These are phyloP conservation scores for Polyporus arcularius DNA, from an alignment of 768 basidiomycete genomes.

Conservation along the genomic window DNA sequence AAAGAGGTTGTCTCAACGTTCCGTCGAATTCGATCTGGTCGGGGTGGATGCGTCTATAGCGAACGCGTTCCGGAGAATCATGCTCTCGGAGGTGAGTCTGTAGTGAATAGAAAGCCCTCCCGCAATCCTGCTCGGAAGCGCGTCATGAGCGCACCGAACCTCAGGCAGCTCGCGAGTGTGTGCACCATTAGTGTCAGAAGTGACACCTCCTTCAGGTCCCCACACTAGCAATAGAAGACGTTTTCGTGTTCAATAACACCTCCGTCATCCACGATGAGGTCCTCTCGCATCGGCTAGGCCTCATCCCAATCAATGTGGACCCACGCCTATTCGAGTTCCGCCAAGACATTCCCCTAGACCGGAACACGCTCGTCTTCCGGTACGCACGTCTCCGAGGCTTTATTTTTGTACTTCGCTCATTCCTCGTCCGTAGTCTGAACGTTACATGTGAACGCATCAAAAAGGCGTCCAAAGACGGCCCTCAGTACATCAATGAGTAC, in stretches of 20 bases:
- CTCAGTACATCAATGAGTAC: slow-evolving; percentile 25
- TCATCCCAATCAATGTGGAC: slow-evolving; percentile 87
- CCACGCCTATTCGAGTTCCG: slow-evolving; percentile 70
- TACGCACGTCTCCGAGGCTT: background rate
- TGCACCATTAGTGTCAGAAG: background rate
- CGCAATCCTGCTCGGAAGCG: no score
- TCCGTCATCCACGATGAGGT: slow-evolving; percentile 94
- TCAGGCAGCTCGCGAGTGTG: background rate
- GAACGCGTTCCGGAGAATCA: slow-evolving; percentile 88
- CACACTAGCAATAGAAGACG: slow-evolving; percentile 85
- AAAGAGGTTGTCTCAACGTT: slow-evolving; percentile 76
- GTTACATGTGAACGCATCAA: slow-evolving; percentile 65
- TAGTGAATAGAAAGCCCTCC: background rate
- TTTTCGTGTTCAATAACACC: slow-evolving; percentile 94
- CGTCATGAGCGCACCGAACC: background rate
- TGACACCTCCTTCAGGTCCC: slow-evolving; percentile 63
- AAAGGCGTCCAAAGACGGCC: slow-evolving; percentile 46
- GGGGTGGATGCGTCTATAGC: slow-evolving; percentile 96
- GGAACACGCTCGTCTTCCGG: slow-evolving; percentile 89
- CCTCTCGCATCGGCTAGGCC: slow-evolving; percentile 86
- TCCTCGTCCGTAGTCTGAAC: slow-evolving; percentile 41
- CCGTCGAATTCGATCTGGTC: slow-evolving; percentile 92
- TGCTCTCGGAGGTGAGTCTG: slow-evolving; percentile 84
- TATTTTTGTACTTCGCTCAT: no score
- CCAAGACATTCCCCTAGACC: slow-evolving; percentile 66